Percentiles rank a stretch among this genome's conserved stretches.
Evolutionary conservation across 139 green algal genomes (phyloP).

Genomic region (Chlamydomonas sphaeroides): DNA sequence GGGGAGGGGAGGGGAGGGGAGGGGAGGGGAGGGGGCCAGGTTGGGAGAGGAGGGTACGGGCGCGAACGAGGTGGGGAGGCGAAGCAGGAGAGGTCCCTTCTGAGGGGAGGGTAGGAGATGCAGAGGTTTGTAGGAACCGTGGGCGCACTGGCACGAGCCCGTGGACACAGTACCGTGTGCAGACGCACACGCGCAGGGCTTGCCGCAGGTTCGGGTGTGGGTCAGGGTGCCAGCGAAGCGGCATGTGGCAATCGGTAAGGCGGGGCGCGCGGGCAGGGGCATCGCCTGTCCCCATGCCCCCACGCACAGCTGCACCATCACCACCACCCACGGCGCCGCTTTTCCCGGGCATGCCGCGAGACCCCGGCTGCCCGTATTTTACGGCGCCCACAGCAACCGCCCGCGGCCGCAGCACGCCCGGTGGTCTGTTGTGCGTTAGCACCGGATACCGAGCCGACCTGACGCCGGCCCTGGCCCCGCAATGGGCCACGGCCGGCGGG

Average conservation of each 20-base stretch:
- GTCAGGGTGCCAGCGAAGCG: no score
- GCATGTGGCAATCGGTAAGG: no score
- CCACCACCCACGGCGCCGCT: constrained; percentile 4
- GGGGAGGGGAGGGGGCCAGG: neutral
- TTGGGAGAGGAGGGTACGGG: neutral
- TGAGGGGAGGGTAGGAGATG: no score
- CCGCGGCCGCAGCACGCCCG: neutral
- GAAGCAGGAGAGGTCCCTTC: no score
- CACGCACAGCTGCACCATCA: neutral
- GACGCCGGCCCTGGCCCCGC: no score
- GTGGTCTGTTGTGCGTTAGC: neutral
- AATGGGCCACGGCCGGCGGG: no score
- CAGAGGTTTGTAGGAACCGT: no score
- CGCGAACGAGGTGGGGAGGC: neutral
- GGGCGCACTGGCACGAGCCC: neutral
- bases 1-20: no score
- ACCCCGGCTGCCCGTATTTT: constrained; percentile 33
- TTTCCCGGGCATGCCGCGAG: constrained; percentile 13
- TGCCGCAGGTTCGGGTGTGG: neutral
- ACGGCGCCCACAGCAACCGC: constrained; percentile 19
- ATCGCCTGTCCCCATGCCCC: no score
- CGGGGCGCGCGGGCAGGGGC: no score
- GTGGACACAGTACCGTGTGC: neutral
- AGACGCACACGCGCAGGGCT: no score
- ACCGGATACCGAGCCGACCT: neutral